Conservation (phyloP, 306 rosid species). For the Vigna angularis region DNA sequence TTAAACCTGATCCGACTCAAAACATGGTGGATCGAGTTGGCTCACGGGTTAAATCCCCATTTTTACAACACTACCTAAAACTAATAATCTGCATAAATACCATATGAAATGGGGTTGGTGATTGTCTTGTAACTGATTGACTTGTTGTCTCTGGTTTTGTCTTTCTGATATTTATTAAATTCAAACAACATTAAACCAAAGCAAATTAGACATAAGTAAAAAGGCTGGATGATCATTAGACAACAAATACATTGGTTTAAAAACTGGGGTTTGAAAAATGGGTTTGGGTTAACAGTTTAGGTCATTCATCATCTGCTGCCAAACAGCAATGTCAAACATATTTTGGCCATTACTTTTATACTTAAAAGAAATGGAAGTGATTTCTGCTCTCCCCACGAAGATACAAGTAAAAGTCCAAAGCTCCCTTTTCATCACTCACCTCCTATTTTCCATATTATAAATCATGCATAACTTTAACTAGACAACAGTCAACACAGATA, state of each 20-base stretch:
- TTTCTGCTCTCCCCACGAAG: neutral
- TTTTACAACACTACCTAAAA: too few species aligned
- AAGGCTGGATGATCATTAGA: constrained; percentile 38
- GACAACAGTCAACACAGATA: constrained; percentile 25
- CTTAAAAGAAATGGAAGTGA: constrained; percentile 12
- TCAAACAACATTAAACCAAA: constrained; percentile 8
- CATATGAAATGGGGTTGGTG: too few species aligned
- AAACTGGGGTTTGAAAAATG: neutral
- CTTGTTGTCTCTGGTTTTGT: constrained; percentile 37
- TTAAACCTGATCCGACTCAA: too few species aligned
- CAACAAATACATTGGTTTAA: constrained; percentile 25
- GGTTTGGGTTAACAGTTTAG: neutral
- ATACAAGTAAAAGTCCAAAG: neutral
- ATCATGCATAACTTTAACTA: constrained; percentile 20
- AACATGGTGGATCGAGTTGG: too few species aligned
- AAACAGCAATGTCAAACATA: constrained; percentile 23
- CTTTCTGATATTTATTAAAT: constrained; percentile 63
- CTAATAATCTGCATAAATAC: too few species aligned
- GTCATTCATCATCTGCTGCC: constrained; percentile 30
- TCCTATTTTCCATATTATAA: constrained; percentile 23
- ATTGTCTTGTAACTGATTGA: too few species aligned
- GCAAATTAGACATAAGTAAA: constrained; percentile 18
- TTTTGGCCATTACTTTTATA: constrained; percentile 14
- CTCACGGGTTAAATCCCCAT: too few species aligned
- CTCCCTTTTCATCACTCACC: constrained; percentile 14